These are phyloP conservation scores for Neofusicoccum sp. DNA, from an alignment of 2,329 filamentous ascomycete species.

Conservation along the genomic window DNA sequence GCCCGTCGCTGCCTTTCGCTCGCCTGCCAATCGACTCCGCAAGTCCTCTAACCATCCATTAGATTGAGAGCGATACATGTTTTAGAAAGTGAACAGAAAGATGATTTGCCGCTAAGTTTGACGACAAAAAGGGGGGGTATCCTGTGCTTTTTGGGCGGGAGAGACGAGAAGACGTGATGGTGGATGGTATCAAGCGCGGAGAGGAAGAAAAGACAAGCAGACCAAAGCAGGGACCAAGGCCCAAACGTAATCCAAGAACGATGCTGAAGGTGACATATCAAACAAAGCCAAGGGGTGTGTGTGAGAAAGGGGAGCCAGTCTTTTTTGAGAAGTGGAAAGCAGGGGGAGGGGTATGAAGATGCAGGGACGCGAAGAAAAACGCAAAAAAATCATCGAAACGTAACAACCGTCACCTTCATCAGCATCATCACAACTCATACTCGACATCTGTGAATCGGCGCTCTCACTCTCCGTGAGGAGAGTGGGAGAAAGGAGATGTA, in stretches of 20 bases:
- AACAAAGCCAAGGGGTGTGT: not conserved
- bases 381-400: not conserved
- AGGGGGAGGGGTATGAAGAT: not conserved
- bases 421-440: not conserved
- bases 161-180: not conserved
- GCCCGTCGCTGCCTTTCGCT: not conserved
- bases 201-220: not conserved
- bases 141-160: not conserved
- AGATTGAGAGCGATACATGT: not conserved
- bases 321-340: not conserved
- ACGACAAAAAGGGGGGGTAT: not conserved
- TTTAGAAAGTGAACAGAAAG: not conserved
- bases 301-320: not conserved
- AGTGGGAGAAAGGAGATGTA: not conserved
- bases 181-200: conserved; percentile 11
- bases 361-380: not conserved
- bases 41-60: not conserved
- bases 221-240: not conserved
- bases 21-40: not conserved
- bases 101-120: too few species aligned
- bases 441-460: not conserved
- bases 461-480: not conserved
- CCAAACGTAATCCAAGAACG: not conserved
- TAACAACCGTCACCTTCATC: not conserved
- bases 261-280: not conserved